phyloP scores from a whole-genome alignment of 345 rosid species.

The Corchorus capsularis region DNA sequence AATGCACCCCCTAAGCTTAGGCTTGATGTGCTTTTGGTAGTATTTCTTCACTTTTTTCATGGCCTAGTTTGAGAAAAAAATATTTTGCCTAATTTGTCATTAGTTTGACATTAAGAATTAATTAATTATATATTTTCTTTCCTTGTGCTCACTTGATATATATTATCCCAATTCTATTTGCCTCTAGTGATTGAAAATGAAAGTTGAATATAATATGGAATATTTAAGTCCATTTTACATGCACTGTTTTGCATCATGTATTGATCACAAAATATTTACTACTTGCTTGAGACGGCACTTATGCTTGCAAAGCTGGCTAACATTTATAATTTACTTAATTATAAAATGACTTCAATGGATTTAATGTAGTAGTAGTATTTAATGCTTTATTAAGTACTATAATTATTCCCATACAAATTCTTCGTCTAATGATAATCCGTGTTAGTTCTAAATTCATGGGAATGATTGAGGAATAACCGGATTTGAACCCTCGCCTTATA shows the following conservation, averaged over 20 bases:
- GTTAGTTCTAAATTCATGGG: too few species aligned
- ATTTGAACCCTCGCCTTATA: too few species aligned
- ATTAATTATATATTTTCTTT: background rate
- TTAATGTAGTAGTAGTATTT: too few species aligned
- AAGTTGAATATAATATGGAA: background rate
- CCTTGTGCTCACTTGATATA: background rate
- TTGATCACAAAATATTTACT: background rate
- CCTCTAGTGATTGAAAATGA: background rate
- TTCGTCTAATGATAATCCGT: too few species aligned
- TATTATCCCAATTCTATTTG: background rate
- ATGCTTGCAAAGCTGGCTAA: background rate
- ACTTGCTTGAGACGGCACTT: background rate
- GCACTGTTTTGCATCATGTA: background rate
- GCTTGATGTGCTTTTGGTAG: background rate
- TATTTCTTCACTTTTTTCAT: background rate
- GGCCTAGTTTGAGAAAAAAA: background rate
- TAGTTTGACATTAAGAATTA: slow-evolving; percentile 4
- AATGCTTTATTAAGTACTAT: too few species aligned
- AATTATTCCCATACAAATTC: too few species aligned
- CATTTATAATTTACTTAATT: background rate
- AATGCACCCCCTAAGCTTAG: slow-evolving; percentile 4
- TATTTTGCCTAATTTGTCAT: slow-evolving; percentile 9
- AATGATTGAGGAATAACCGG: too few species aligned
- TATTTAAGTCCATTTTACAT: background rate
- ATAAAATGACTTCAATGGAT: too few species aligned